Base-by-base conservation (phyloP, 1,284 basidiomycete genomes). In the Wolfiporia cocos region DNA sequence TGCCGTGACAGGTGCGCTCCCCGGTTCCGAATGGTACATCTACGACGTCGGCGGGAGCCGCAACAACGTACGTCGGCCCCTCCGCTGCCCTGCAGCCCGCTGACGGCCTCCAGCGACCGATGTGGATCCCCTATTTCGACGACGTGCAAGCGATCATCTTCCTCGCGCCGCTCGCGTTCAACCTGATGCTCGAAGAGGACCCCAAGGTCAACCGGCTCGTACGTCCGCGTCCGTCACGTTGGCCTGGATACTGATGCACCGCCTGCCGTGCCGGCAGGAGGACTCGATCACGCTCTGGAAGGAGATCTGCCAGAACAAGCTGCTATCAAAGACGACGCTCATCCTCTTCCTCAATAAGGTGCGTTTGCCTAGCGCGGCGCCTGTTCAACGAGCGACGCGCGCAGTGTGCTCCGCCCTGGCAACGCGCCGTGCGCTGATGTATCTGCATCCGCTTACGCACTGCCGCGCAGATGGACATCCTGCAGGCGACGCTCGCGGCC, bases 61-160 rank as follows among this genome's bases (percentile, higher is more conserved):
- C 37, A 76, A 73, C 34, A 61, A 63, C 56, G 76, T 78, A 30
- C 37, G 53, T 54, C 10, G n/a, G n/a, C n/a, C n/a, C n/a, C n/a
- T n/a, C n/a, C n/a, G n/a, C n/a, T n/a, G n/a, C n/a, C n/a, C n/a
- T n/a, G n/a, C n/a, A n/a, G n/a, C 37, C 30, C 32, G 22, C 35
- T 29, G 18, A 14, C 22, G 19, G 26, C 17, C 22, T 28, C 11
- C 36, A 85, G 82, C 70, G 82, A 29, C 70, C 73, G 9, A 74
- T 76, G 3, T 87, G 84, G 85, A 78, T 80, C 53, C 76, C 78
- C 1, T 81, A 73, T 55, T 81, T 81, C 49, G 77, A 80, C 44
- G 74, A 77, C 50, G 56, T 65, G 21, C 53, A 61, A 41, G 73
- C 66, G n/a, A 67, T 69, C 67, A 51, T 74, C 45, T 75, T 74